Percentiles rank a stretch among this genome's conserved stretches.
Evolutionary conservation across 192 early-diverging fungal species (phyloP).

Genomic region (Coemansia asiatica): DNA sequence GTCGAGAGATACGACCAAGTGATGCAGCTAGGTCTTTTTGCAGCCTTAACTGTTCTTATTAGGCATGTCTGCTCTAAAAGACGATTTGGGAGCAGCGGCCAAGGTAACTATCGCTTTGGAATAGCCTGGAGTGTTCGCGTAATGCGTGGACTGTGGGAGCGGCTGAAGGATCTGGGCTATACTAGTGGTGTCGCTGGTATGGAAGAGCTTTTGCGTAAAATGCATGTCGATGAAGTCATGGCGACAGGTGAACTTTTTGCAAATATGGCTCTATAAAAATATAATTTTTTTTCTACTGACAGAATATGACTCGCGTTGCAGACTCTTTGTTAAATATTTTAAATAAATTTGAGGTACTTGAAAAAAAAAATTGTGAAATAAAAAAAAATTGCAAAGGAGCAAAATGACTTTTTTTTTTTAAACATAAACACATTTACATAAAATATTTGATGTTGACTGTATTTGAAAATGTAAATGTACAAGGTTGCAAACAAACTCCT

Average conservation of each 20-base stretch:
- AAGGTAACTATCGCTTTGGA: not conserved
- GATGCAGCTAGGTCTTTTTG: slow-evolving; percentile 37
- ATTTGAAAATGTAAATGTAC: no score
- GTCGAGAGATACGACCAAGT: slow-evolving; percentile 42
- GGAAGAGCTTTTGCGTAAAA: slow-evolving; percentile 7
- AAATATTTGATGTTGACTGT: no score
- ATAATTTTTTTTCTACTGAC: no score
- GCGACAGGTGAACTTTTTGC: not conserved
- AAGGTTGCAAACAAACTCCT: no score
- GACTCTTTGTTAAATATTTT: not conserved
- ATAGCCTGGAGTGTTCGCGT: not conserved
- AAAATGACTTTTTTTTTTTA: not conserved
- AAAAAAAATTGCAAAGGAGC: not conserved
- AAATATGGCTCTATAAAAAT: slow-evolving; percentile 2
- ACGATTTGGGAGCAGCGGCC: no score
- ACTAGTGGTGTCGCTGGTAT: not conserved
- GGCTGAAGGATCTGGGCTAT: not conserved
- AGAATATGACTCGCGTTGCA: no score
- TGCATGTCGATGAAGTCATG: slow-evolving; percentile 4
- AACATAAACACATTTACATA: not conserved
- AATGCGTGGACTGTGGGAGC: not conserved
- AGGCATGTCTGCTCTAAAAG: slow-evolving; percentile 26
- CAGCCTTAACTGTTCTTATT: slow-evolving; percentile 34
- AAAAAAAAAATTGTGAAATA: not conserved
- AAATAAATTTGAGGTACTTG: not conserved